Base-by-base conservation (phyloP, 345 rosid genomes). In the Rubroshorea leprosula region DNA sequence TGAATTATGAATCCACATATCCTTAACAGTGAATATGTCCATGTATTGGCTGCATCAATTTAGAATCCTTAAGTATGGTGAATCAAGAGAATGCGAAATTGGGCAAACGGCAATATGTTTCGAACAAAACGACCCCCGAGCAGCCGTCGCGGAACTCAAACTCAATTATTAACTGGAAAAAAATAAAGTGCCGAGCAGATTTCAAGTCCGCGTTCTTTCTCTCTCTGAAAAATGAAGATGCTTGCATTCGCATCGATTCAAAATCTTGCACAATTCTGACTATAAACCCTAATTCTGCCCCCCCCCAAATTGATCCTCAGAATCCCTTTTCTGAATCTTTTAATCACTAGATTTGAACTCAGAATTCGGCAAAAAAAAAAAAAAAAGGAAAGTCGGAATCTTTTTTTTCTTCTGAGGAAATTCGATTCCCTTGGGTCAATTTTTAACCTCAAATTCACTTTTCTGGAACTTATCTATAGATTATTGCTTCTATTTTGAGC, bases 151-250 rank as follows among this genome's bases (percentile, higher is more conserved):
- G 76, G 76, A 66, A 62, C 68, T 71, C 72, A 72, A 76, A 68
- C 65, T 49, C 47, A 49, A 69, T 48, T 49, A 64, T 64, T 59
- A 64, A 72, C 69, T 55, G 57, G n/a, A 26, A 21, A 68, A n/a
- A 76, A 45, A 47, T 20, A 47, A 46, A 39, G 41, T 20, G 67
- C 56, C 61, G 55, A 54, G 55, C 22, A n/a, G 6, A 39, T 66
- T 76, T 76, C 66, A 70, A 65, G 80, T 74, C 83, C 87, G 72
- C 29, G 14, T 59, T 58, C 59, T 23, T 67, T 69, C 81, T 66
- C 64, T 49, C 54, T 45, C 43, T 43, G 17, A 44, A 11, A 15
- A 29, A 14, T 70, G 8, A 21, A 7, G 17, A n/a, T 25, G 16
- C 41, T 16, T 7, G 10, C 18, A n/a, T n/a, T n/a, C n/a, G n/a